Evolutionary conservation across 495 filamentous ascomycete species (phyloP).

Genomic region (Penicillium fimorum): DNA sequence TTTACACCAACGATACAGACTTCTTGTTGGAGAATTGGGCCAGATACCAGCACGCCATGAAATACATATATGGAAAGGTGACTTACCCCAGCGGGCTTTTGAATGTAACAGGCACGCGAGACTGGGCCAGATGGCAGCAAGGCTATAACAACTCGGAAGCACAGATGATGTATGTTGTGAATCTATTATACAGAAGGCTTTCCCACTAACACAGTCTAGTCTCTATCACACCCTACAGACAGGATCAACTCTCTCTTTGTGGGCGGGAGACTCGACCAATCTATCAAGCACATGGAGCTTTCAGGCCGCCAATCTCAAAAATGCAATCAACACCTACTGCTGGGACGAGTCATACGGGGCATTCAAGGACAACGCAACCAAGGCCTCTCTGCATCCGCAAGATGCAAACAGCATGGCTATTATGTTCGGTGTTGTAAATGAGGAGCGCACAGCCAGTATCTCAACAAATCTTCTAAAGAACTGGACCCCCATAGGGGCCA

Average conservation of each 20-base stretch:
- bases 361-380: constrained; percentile 56
- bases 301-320: constrained; percentile 38
- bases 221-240: constrained; percentile 53
- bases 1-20: constrained; percentile 54
- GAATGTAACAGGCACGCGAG: constrained; percentile 53
- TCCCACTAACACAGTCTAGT: constrained; percentile 20
- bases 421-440: constrained; percentile 37
- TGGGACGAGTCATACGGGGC: constrained; percentile 53
- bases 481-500: constrained; percentile 60
- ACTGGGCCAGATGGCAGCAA: constrained; percentile 58
- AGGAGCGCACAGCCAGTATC: constrained; percentile 35
- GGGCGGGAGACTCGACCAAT: constrained; percentile 45
- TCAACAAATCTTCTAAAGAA: constrained; percentile 48
- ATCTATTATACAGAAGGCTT: background rate
- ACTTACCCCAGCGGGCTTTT: constrained; percentile 49
- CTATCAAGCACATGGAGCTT: constrained; percentile 44
- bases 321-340: constrained; percentile 46
- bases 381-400: constrained; percentile 48
- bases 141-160: constrained; percentile 53
- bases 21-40: constrained; percentile 52
- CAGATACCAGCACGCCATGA: constrained; percentile 53
- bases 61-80: constrained; percentile 53
- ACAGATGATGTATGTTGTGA: constrained; percentile 49
- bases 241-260: constrained; percentile 49
- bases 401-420: constrained; percentile 53